Base-by-base conservation (phyloP, 192 early-diverging fungal species). In the Podila minutissima region DNA sequence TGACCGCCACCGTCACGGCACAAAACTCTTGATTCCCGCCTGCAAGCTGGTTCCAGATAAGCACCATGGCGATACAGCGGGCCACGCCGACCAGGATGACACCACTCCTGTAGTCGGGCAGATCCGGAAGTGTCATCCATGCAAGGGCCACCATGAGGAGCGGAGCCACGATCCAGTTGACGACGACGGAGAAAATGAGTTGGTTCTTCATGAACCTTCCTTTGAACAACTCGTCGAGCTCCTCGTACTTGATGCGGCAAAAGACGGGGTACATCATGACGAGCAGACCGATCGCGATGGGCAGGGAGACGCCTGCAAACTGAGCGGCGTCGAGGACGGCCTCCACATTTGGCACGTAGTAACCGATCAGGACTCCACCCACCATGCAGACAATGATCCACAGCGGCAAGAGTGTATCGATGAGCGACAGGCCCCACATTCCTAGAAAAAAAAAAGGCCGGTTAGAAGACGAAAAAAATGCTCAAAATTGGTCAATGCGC, bases 251-350 rank as follows among this genome's bases (percentile, higher is more conserved):
- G 20, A 90, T 82, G 66, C 84, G 85, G 65, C 89, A 91, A 13
- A 94, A 83, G 12, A 94, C 91, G 7, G 93, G 93, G 62, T 92
- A 92, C 88, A 94, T 92, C 92, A 94, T 94, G 11, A 84, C 35
- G 6, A 93, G 76, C 50, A 94, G 63, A 0, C 92, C 91, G 53
- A 93, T 62, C 11, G 88, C 90, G 55, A 94, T 90, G 2, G 93
- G 91, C 6, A 92, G 63, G 37, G 93, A 94, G 3, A 94, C 92
- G 55, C 85, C 86, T 51, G 74, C 92, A 67, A 94, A 84, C 32
- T 87, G 73, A 10, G 87, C 86, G 4, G 84, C 83, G 57, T 86
- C 82, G 69, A 94, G 82, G 12, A 84, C 82, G 7, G 68, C 20
- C 29, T 85, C 83, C 11, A 90, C 89, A 35, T 55, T 49, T 26